A percentile compares a stretch with the other conserved stretches of the same genome.
phyloP scores from a whole-genome alignment of 2,329 filamentous ascomycete species.

The Magnaporthales sp. region DNA sequence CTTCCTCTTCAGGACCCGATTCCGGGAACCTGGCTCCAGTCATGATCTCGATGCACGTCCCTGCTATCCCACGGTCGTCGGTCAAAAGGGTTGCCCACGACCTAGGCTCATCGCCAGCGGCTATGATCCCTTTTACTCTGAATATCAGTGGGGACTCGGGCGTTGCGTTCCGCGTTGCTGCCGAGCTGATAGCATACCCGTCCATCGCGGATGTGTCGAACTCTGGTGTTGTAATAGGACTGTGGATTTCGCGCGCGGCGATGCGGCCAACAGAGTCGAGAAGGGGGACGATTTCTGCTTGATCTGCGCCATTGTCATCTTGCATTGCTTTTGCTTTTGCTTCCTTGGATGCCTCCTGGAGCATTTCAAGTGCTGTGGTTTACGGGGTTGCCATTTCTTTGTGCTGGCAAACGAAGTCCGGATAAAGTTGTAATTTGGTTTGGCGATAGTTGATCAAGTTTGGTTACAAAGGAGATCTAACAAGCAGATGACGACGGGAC shows the following conservation, averaged over 20 bases:
- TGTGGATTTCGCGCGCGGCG: not conserved
- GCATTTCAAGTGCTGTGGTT: not conserved
- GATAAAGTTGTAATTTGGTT: not conserved
- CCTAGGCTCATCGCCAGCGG: not conserved
- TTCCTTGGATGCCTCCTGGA: not conserved
- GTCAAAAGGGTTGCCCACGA: not conserved
- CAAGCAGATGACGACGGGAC: too few relatives aligned
- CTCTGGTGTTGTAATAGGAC: not conserved
- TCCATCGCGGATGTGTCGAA: not conserved
- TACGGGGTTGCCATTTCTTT: not conserved
- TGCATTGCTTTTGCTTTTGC: not conserved
- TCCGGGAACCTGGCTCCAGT: conserved; percentile 19
- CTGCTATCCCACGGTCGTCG: not conserved
- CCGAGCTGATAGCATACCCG: not conserved
- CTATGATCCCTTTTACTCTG: not conserved
- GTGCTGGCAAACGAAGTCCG: not conserved
- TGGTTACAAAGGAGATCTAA: too few relatives aligned
- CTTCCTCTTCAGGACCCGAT: not conserved
- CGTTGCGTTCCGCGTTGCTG: not conserved
- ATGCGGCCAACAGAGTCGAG: not conserved
- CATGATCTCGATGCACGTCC: conserved; percentile 20
- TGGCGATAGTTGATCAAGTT: not conserved
- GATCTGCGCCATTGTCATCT: not conserved
- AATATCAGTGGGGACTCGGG: not conserved
- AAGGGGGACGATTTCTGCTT: not conserved